Evolutionary conservation across 1,139 yeast species (phyloP).

Genomic region (Kodamaea alishanica): DNA sequence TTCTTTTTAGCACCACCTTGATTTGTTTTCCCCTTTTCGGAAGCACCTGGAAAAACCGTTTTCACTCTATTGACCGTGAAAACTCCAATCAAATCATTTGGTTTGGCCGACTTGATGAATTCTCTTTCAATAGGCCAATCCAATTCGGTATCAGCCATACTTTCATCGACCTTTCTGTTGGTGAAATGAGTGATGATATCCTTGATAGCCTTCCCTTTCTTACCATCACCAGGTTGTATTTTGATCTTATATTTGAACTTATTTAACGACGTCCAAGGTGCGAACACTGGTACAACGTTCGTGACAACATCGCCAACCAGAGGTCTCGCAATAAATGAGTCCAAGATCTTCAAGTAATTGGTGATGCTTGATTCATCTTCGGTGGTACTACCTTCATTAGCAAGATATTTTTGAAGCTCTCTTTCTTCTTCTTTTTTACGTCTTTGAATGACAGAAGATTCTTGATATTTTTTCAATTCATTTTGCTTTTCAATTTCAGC

Average conservation of each 20-base stretch:
- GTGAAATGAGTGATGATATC: conserved; percentile 63
- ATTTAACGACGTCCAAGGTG: conserved; percentile 81
- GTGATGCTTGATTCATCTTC: conserved; percentile 32
- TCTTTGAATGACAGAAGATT: conserved; percentile 13
- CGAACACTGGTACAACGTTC: conserved; percentile 82
- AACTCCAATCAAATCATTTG: conserved; percentile 40
- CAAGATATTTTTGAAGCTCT: conserved; percentile 47
- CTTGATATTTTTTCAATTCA: conserved; percentile 24
- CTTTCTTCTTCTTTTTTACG: conserved; percentile 34
- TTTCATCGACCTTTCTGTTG: conserved; percentile 51
- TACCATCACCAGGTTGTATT: conserved; percentile 79
- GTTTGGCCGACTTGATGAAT: conserved; percentile 53
- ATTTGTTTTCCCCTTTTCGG: conserved; percentile 5
- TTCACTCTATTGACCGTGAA: conserved; percentile 42
- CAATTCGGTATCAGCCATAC: conserved; percentile 46
- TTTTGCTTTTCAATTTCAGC: conserved; percentile 24
- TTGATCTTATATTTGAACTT: conserved; percentile 81
- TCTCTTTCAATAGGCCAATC: conserved; percentile 76
- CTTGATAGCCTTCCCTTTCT: conserved; percentile 81
- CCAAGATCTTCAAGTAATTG: conserved; percentile 39
- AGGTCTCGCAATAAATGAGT: conserved; percentile 42
- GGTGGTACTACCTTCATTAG: conserved; percentile 27
- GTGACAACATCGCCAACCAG: conserved; percentile 39
- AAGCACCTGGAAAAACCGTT: conserved; percentile 32
- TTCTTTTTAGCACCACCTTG: conserved; percentile 1